Base-by-base conservation (phyloP, 768 basidiomycete species). In the Pisolithus microcarpus region DNA sequence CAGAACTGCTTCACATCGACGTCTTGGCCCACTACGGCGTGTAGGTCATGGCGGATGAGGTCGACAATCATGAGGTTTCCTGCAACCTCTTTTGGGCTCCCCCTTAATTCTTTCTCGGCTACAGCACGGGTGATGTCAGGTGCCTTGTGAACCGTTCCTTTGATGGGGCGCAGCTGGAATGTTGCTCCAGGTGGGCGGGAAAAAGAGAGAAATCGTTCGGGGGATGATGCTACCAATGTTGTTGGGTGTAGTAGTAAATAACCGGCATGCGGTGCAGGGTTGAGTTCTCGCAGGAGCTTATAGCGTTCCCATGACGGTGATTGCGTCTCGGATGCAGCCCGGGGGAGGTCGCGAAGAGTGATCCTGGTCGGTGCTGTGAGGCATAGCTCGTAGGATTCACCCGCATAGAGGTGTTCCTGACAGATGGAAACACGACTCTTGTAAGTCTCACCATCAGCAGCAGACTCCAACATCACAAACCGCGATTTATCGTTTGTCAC, bases 351-450 rank as follows among this genome's bases (percentile, higher is more conserved):
- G 28, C 76, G 76, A 39, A 82, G 60, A 9, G 73, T 67, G 46
- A 91, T 73, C 34, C 66, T 75, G 18, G 87, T 87, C 11, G 74
- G 79, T 5, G 86, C 85, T 1, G 94, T 96, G 31, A 96, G 72
- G 56, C 94, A 96, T 31, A 97, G 76, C 64, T 97, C 94, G 67
- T 97, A 97, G 2, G 90, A 90, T 61, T 96, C 87, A 3, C 94
- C 94, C 28, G 84, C 75, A 52, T 10, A 34, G 10, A 96, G 79
- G 53, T 77, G 75, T 50, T 88, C 82, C 61, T 91, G 82, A 11
- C 89, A 87, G 48, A 72, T 61, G 18, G 78, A 69, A 56, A 96
- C 91, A 16, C 78, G 78, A 24, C 76, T 66, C 26, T 85, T 78
- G 67, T 97, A 96, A 2, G 63, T 58, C 1, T 66, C 65, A 59